These are phyloP conservation scores for Myrica gale DNA, from an alignment of 306 rosid genomes.

Conservation along the genomic window DNA sequence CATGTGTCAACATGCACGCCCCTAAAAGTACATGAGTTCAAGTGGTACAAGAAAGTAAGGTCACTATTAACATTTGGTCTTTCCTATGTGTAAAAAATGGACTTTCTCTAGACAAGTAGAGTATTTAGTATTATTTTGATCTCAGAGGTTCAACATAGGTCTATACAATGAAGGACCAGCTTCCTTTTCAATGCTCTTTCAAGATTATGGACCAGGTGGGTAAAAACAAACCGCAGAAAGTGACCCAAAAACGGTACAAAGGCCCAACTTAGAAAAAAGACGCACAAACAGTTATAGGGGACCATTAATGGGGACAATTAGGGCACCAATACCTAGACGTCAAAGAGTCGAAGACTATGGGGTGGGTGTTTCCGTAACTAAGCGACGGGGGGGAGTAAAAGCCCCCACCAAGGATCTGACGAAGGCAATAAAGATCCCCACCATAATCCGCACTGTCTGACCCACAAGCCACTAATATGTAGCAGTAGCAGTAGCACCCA, in stretches of 20 bases:
- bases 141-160: too few relatives aligned
- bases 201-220: slow-evolving; percentile 8
- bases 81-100: too few relatives aligned
- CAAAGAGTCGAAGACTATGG: too few relatives aligned
- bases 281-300: neutral
- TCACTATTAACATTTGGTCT: neutral
- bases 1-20: neutral
- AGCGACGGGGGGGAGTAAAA: neutral
- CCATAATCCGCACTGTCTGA: slow-evolving; percentile 15
- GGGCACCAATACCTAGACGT: neutral
- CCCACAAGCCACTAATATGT: neutral
- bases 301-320: neutral
- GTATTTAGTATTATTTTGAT: too few relatives aligned
- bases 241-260: neutral
- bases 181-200: neutral
- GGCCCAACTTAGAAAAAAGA: neutral
- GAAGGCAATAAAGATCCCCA: slow-evolving; percentile 7
- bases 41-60: neutral
- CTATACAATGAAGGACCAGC: too few relatives aligned
- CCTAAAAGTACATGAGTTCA: neutral
- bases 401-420: neutral
- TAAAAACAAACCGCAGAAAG: slow-evolving; percentile 11
- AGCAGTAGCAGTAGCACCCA: too few relatives aligned
- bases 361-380: neutral
- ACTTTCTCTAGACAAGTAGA: too few relatives aligned